Conservation (phyloP, 129 eudicot species). For the Lonicera japonica region DNA sequence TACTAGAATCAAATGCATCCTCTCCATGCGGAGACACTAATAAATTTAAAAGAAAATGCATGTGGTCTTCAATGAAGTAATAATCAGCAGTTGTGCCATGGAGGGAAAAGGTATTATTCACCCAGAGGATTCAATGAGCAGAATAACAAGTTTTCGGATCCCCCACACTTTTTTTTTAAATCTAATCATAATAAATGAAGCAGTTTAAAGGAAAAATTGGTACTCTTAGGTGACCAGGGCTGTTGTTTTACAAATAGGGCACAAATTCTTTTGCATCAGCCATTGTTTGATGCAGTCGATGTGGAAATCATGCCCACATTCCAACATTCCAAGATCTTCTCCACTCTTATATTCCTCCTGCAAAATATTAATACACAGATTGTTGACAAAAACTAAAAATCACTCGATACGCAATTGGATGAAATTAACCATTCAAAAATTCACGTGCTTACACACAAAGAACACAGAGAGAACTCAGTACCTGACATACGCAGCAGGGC, state of each 20-base stretch:
- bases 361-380: neutral
- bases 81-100: conserved; percentile 3
- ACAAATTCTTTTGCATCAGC: conserved; percentile 71
- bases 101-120: conserved; percentile 3
- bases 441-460: too few relatives aligned
- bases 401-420: neutral
- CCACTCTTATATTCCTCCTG: conserved; percentile 76
- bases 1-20: conserved; percentile 6
- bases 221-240: conserved; percentile 27
- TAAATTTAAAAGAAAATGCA: neutral
- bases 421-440: neutral
- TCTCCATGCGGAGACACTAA: conserved; percentile 20
- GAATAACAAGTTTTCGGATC: conserved; percentile 1
- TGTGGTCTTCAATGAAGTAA: neutral
- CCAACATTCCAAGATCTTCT: conserved; percentile 61
- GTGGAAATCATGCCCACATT: conserved; percentile 90
- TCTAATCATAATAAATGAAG: conserved; percentile 3
- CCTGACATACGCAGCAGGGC: conserved; percentile 91
- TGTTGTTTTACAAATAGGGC: conserved; percentile 88
- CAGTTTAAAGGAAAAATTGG: neutral
- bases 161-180: conserved; percentile 2
- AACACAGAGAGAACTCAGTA: conserved; percentile 12
- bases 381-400: neutral
- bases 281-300: conserved; percentile 70
- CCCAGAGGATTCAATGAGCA: conserved; percentile 5